phyloP scores from a whole-genome alignment of 805 yeast species.

The Ogataea salicorniae region DNA sequence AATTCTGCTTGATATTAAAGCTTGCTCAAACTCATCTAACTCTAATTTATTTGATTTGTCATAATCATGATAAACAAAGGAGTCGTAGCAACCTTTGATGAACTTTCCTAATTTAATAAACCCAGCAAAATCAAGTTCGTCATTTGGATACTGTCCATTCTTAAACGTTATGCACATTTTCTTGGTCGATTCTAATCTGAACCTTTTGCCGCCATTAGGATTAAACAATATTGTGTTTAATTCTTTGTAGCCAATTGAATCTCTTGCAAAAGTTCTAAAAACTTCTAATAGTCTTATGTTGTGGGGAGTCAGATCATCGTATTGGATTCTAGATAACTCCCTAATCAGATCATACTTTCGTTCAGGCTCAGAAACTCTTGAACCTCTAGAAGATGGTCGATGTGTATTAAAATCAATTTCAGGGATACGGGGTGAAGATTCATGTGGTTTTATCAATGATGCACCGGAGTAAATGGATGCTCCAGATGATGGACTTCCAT shows the following conservation, averaged over 20 bases:
- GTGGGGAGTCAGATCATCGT: slow-evolving; percentile 21
- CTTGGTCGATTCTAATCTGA: slow-evolving; percentile 16
- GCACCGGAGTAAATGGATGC: no score
- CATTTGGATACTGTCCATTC: slow-evolving; percentile 1
- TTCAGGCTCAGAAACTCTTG: no score
- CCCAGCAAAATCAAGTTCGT: slow-evolving; percentile 22
- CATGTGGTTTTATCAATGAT: no score
- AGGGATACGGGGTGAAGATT: no score
- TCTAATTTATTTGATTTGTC: slow-evolving; percentile 24
- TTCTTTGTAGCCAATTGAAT: slow-evolving; percentile 11
- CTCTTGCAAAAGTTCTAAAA: slow-evolving; percentile 16
- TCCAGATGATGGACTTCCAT: no score
- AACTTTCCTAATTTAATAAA: slow-evolving; percentile 27
- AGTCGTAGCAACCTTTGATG: slow-evolving; percentile 27
- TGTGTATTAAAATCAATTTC: no score
- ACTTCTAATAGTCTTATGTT: slow-evolving; percentile 13
- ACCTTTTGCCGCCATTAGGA: slow-evolving; percentile 16
- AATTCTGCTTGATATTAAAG: slow-evolving; percentile 22
- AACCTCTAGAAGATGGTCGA: no score
- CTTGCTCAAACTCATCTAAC: slow-evolving; percentile 24
- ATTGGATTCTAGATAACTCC: slow-evolving; percentile 7
- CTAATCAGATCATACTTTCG: slow-evolving; percentile 10
- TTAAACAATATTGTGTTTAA: slow-evolving; percentile 17
- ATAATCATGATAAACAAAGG: slow-evolving; percentile 26
- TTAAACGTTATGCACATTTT: slow-evolving; percentile 19